Base-by-base conservation (phyloP, 2,329 filamentous ascomycete species). In the Pseudogymnoascus sp. region DNA sequence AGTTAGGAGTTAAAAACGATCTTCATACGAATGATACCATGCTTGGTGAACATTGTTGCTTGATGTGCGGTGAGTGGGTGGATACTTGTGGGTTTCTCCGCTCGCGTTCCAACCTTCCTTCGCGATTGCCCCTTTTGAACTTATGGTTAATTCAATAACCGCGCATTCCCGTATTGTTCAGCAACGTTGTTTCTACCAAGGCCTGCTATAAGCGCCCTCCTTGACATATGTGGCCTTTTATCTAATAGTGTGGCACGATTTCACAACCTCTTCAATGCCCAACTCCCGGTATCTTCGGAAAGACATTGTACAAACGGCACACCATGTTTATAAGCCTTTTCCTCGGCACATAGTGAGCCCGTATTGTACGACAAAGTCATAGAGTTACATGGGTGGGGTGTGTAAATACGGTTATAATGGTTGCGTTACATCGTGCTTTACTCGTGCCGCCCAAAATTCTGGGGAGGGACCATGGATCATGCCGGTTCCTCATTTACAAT, bases 1-100 rank as follows among this genome's bases (percentile, higher is more conserved):
- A 56, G 46, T 56, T 56, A 56, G 46, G 46, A 56, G 46, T 56
- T 56, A 56, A 56, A 56, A 56, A 12, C 46, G 46, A 56, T 56
- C 46, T 56, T 56, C 46, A 56, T 19, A 33, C 26, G 46, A 33
- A 56, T 56, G 46, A 56, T 56, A 56, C 46, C 46, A 56, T 56
- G 46, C 46, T 56, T 56, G 46, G 24, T 28, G 46, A 56, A 33
- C 46, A 56, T 19, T 56, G 46, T 12, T 31, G 46, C 46, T 56
- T 31, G 46, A 56, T 56, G 46, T 33, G 26, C 46, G 46, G 46
- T 56, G 46, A 56, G 46, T 56, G 46, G 46, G 46, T 56, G 46
- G 46, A 33, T 56, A 56, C 46, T 28, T 19, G 46, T 56, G 46
- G 46, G 26, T 56, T 56, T 56, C 26, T 56, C 46, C 46, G 46